A percentile compares a stretch with the other conserved stretches of the same genome.
These are phyloP conservation scores for Puccinia horiana DNA, from an alignment of 1,284 basidiomycete genomes.

Conservation along the genomic window DNA sequence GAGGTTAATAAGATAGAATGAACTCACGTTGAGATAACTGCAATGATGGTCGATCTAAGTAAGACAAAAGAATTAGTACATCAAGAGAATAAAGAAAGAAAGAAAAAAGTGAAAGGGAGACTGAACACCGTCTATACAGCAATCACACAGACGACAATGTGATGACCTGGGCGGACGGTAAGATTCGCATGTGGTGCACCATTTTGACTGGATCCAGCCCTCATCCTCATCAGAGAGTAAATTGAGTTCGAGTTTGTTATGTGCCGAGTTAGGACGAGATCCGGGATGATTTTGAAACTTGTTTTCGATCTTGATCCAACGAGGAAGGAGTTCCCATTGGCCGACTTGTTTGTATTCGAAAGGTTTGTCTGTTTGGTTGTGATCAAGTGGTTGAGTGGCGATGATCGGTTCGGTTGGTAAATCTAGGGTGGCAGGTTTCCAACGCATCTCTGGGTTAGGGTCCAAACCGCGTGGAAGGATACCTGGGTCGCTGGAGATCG, in stretches of 20 bases:
- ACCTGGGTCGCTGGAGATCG: slow-evolving; percentile 56
- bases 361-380: slow-evolving; percentile 50
- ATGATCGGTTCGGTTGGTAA: slow-evolving; percentile 2
- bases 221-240: neutral
- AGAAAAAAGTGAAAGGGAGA: neutral
- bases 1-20: neutral
- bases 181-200: slow-evolving; percentile 58
- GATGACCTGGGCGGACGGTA: slow-evolving; percentile 57
- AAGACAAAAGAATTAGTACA: neutral
- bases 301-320: slow-evolving; percentile 35
- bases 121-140: slow-evolving; percentile 57
- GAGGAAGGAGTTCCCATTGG: slow-evolving; percentile 27
- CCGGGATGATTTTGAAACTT: neutral
- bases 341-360: slow-evolving; percentile 48
- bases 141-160: slow-evolving; percentile 58
- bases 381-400: slow-evolving; percentile 50
- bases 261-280: neutral
- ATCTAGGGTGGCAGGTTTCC: slow-evolving; percentile 52
- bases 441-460: slow-evolving; percentile 53
- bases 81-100: neutral
- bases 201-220: slow-evolving; percentile 52
- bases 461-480: slow-evolving; percentile 57
- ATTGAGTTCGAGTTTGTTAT: neutral
- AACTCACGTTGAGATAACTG: slow-evolving; percentile 56
- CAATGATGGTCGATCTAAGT: slow-evolving; percentile 57